Base-by-base conservation (phyloP, 768 basidiomycete genomes). In the Tricholoma sp. region DNA sequence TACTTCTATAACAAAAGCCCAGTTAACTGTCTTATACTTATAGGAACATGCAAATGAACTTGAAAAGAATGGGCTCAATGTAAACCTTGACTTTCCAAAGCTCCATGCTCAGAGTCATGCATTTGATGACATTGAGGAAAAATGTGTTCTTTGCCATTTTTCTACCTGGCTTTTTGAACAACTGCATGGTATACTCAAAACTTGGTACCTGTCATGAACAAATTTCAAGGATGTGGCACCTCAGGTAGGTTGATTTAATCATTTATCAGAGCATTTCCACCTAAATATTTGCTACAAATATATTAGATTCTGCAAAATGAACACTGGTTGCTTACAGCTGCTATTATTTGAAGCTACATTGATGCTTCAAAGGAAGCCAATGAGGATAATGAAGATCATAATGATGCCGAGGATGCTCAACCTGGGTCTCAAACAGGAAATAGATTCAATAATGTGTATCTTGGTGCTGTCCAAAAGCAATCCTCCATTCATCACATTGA, bases 61-160 rank as follows among this genome's bases (percentile, higher is more conserved):
- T n/a, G 39, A 13, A 3, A 31, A 44, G n/a, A 9, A 37, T n/a
- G 29, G 32, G n/a, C 5, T n/a, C 11, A 9, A 41, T 2, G 15
- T 67, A 70, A 61, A 66, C n/a, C 73, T 70, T 69, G 54, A 72
- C 20, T 74, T 74, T 48, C 72, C 69, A 0, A 76, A 77, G 57
- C 50, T 57, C 0, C 75, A 77, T 36, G 57, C 63, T 1, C 70
- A 72, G 44, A 54, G 58, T 2, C 74, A 76, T 51, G 44, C 70
- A 0, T 65, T 73, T 24, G 53, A 54, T 1, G 67, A 76, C 37
- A 74, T 78, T 12, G 17, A 47, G 24, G n/a, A 1, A 0, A 75
- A 75, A 28, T 74, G 74, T 10, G 69, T 55, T 0, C 62, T 68
- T 0, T 41, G 45, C 0, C 71, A 72, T 39, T 74, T 68, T 41